Evolutionary conservation across 371 early-diverging fungal genomes (phyloP).

Genomic region (Zopfochytrium polystomum): DNA sequence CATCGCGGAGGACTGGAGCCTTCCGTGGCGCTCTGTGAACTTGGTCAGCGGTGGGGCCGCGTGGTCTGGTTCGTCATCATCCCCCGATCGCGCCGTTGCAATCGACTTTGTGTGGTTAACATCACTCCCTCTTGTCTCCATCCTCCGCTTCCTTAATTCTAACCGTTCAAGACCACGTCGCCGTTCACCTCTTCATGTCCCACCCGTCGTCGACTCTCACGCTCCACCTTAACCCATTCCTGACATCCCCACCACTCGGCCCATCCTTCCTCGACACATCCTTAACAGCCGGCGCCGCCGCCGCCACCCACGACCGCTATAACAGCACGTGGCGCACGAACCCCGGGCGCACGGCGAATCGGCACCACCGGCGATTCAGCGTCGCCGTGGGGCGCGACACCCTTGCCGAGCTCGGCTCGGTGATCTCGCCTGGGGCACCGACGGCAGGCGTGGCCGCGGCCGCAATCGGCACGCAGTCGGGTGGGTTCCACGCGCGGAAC

Average conservation of each 20-base stretch:
- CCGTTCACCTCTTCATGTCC: constrained; percentile 2
- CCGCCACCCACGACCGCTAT: neutral
- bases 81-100: too few species aligned
- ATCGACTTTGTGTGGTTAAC: too few species aligned
- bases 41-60: constrained; percentile 17
- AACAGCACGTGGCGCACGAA: constrained; percentile 2
- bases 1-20: constrained; percentile 5
- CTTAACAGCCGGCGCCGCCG: neutral
- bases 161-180: constrained; percentile 3
- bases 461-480: constrained; percentile 4
- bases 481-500: constrained; percentile 9
- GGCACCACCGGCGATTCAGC: constrained; percentile 6
- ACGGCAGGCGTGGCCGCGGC: too few species aligned
- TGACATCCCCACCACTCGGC: too few species aligned
- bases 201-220: constrained; percentile 6
- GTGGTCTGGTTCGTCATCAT: too few species aligned
- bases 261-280: neutral
- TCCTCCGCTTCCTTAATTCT: too few species aligned
- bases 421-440: constrained; percentile 4
- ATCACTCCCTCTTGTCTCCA: too few species aligned
- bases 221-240: too few species aligned
- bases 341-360: constrained; percentile 5
- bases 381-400: neutral
- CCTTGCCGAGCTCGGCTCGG: constrained; percentile 6
- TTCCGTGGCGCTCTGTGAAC: constrained; percentile 5